Evolutionary conservation across 1,139 yeast species (phyloP).

Genomic region (Magnusiomyces starmeri): DNA sequence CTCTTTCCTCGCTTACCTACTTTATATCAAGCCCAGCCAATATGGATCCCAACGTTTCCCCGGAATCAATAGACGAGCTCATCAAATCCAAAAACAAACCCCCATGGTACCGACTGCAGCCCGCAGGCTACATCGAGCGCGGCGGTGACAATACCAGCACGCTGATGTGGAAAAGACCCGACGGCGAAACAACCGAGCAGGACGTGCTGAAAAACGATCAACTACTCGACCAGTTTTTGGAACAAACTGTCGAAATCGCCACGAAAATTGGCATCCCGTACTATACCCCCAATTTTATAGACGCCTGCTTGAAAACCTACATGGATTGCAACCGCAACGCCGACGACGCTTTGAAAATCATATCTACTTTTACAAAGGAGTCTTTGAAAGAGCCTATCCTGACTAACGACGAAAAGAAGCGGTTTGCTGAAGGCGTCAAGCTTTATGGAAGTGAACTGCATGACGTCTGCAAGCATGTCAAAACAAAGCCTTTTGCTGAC

Average conservation of each 20-base stretch:
- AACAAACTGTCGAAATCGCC: conserved; percentile 52
- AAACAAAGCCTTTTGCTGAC: conserved; percentile 64
- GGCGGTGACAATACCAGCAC: conserved; percentile 71
- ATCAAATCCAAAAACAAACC: conserved; percentile 47
- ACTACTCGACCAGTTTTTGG: conserved; percentile 48
- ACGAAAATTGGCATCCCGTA: conserved; percentile 43
- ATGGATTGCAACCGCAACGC: conserved; percentile 47
- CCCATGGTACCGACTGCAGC: conserved; percentile 71
- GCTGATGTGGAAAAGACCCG: conserved; percentile 55
- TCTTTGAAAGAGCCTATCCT: conserved; percentile 70
- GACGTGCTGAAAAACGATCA: conserved; percentile 17
- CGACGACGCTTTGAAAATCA: conserved; percentile 39
- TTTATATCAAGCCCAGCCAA: not conserved
- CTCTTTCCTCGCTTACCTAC: not conserved
- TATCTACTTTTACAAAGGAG: conserved; percentile 46
- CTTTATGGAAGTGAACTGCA: conserved; percentile 73
- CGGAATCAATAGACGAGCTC: conserved; percentile 38
- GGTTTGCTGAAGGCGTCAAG: conserved; percentile 71
- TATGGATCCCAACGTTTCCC: not conserved
- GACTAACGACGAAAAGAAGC: conserved; percentile 49
- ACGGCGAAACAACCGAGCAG: conserved; percentile 10
- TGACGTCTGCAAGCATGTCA: conserved; percentile 63
- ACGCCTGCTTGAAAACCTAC: conserved; percentile 53
- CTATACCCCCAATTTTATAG: conserved; percentile 66
- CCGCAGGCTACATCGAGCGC: conserved; percentile 77